phyloP scores from a whole-genome alignment of 2,329 filamentous ascomycete species.

The Rhinocladiella similis region DNA sequence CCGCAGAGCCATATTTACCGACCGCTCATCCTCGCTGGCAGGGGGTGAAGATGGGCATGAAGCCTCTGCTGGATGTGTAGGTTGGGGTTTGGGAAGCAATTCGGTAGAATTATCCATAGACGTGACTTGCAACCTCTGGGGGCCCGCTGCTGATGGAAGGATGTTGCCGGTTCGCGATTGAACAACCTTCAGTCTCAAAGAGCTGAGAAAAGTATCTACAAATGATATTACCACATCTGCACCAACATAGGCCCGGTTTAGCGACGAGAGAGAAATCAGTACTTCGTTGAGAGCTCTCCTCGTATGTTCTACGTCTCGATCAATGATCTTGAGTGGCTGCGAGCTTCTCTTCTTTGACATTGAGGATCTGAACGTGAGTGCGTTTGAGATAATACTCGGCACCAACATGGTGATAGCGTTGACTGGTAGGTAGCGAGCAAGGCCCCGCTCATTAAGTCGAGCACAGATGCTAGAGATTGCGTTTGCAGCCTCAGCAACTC shows the following conservation, averaged over 20 bases:
- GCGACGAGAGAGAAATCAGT: too few relatives aligned
- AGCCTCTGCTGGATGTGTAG: not conserved
- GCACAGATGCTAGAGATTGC: conserved; percentile 1
- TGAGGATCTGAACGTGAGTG: not conserved
- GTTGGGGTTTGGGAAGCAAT: not conserved
- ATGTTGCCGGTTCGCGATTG: not conserved
- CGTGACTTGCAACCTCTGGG: not conserved
- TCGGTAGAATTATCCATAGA: not conserved
- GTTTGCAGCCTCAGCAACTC: conserved; percentile 1
- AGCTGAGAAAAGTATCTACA: not conserved
- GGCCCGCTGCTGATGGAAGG: not conserved
- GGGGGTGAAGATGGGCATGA: too few relatives aligned
- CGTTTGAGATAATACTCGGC: conserved; percentile 6
- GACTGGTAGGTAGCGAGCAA: conserved; percentile 7
- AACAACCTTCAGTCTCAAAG: not conserved
- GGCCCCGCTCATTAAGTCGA: conserved; percentile 3
- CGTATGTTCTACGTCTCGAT: too few relatives aligned
- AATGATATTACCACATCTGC: not conserved
- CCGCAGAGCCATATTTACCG: too few relatives aligned
- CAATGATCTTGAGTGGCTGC: too few relatives aligned
- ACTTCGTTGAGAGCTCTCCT: too few relatives aligned
- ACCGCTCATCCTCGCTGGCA: too few relatives aligned
- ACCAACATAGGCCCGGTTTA: not conserved
- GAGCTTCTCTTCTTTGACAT: too few relatives aligned
- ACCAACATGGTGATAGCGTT: conserved; percentile 11